Percentiles rank a stretch among this genome's conserved stretches.
Conservation (phyloP, 495 filamentous ascomycete genomes). For the Hypoxylon lienhwacheense region DNA sequence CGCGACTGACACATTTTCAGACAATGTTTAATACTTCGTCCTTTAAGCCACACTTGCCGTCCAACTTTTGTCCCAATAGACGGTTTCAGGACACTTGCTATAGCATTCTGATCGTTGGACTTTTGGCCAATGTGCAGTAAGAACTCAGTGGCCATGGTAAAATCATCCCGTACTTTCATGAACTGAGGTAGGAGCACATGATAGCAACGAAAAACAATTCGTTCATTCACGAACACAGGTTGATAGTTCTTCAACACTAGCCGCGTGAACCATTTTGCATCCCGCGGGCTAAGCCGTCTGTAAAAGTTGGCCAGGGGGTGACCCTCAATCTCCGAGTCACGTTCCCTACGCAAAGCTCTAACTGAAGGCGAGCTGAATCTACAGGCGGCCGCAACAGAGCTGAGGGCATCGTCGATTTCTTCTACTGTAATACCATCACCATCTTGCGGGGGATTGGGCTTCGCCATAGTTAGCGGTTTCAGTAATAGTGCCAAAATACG, state of each 20-base stretch:
- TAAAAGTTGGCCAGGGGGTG: conserved; percentile 58
- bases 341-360: conserved; percentile 45
- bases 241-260: conserved; percentile 75
- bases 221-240: conserved; percentile 57
- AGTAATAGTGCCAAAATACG: background rate
- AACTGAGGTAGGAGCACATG: conserved; percentile 64
- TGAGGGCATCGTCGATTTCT: conserved; percentile 70
- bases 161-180: conserved; percentile 65
- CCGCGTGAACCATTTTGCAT: conserved; percentile 88
- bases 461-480: conserved; percentile 1
- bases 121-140: conserved; percentile 30
- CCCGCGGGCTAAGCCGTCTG: conserved; percentile 61
- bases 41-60: conserved; percentile 70
- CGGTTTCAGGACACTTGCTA: conserved; percentile 55
- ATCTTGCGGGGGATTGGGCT: conserved; percentile 44
- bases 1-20: conserved; percentile 58
- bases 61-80: conserved; percentile 73
- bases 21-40: conserved; percentile 75
- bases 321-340: conserved; percentile 46
- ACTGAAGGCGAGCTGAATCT: conserved; percentile 69
- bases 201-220: conserved; percentile 51
- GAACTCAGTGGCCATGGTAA: conserved; percentile 41
- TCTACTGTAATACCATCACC: conserved; percentile 60
- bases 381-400: conserved; percentile 63
- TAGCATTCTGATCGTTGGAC: conserved; percentile 18